A percentile compares a stretch with the other conserved stretches of the same genome.
These are phyloP conservation scores for Camptophora hylomeconis DNA, from an alignment of 2,329 filamentous ascomycete genomes.

Conservation along the genomic window DNA sequence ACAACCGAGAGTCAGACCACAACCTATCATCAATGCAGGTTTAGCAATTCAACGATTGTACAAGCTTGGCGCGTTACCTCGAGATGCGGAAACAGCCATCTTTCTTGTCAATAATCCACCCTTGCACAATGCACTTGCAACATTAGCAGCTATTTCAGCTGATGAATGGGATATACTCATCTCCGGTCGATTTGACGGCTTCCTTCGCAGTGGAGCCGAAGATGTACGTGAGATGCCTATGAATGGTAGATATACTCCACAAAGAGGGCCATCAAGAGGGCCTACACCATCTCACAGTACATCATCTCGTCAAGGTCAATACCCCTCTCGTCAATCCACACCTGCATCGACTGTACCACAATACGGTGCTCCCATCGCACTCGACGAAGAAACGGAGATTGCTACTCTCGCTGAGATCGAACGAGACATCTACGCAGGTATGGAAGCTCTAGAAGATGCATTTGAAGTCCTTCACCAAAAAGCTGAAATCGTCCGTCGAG, in stretches of 20 bases:
- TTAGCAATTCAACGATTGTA: constrained; percentile 77
- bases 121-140: constrained; percentile 76
- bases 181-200: constrained; percentile 88
- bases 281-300: constrained; percentile 8
- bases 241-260: constrained; percentile 19
- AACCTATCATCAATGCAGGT: constrained; percentile 62
- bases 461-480: constrained; percentile 83
- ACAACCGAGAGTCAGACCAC: constrained; percentile 57
- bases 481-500: constrained; percentile 66
- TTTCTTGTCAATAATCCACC: constrained; percentile 73
- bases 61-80: constrained; percentile 56
- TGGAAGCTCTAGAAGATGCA: constrained; percentile 88
- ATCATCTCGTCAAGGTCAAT: constrained; percentile 18
- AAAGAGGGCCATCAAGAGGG: constrained; percentile 3
- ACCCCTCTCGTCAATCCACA: constrained; percentile 32
- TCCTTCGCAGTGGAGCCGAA: constrained; percentile 86
- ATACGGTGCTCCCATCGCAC: constrained; percentile 62
- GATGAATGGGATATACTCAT: constrained; percentile 96
- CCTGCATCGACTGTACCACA: constrained; percentile 39
- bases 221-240: constrained; percentile 23
- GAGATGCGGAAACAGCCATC: constrained; percentile 74
- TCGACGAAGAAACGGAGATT: constrained; percentile 90
- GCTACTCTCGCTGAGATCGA: constrained; percentile 82
- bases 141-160: constrained; percentile 72
- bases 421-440: constrained; percentile 80